phyloP scores from a whole-genome alignment of 345 rosid genomes.

The Hibiscus trionum region DNA sequence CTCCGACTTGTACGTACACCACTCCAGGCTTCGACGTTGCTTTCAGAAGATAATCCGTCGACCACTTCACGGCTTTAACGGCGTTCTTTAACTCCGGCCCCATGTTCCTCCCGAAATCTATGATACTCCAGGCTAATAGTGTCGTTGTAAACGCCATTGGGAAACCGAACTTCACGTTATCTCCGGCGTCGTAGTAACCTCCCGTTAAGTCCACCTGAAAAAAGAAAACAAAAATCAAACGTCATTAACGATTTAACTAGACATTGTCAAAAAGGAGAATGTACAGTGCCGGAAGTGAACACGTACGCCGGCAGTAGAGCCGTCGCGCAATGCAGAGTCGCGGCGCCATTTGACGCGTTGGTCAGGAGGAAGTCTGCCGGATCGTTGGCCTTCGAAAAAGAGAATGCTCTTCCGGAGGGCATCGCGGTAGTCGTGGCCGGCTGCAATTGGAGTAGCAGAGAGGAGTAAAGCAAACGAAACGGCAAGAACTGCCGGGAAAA shows the following conservation, averaged over 20 bases:
- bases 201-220: conserved; percentile 72
- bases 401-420: conserved; percentile 85
- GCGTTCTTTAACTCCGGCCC: conserved; percentile 65
- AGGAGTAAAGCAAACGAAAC: conserved; percentile 24
- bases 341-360: conserved; percentile 79
- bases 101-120: conserved; percentile 84
- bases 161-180: conserved; percentile 86
- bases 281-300: conserved; percentile 18
- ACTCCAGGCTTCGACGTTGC: conserved; percentile 64
- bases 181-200: conserved; percentile 98
- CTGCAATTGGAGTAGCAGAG: conserved; percentile 14
- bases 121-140: conserved; percentile 81
- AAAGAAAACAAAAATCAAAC: not conserved
- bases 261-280: conserved; percentile 1
- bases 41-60: conserved; percentile 75
- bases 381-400: conserved; percentile 95
- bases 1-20: conserved; percentile 74
- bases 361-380: conserved; percentile 70
- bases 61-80: conserved; percentile 71
- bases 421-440: conserved; percentile 57
- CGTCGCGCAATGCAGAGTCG: conserved; percentile 86
- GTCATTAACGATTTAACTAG: not conserved
- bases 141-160: conserved; percentile 97
- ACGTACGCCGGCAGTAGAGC: conserved; percentile 45
- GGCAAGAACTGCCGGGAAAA: conserved; percentile 21